phyloP scores from a whole-genome alignment of 2,329 filamentous ascomycete species.

The Allantophomopsis lycopodina region DNA sequence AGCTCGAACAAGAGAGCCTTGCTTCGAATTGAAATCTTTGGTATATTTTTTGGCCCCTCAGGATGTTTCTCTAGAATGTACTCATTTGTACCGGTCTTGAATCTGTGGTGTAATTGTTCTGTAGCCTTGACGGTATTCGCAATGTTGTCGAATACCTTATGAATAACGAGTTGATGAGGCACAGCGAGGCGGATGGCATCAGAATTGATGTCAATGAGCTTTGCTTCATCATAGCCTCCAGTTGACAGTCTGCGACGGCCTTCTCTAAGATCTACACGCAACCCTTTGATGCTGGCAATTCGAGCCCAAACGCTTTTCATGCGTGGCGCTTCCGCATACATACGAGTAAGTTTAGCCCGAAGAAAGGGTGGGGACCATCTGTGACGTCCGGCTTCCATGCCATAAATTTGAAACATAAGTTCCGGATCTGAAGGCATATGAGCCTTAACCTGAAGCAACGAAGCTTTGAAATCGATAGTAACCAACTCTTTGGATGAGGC shows the following conservation, averaged over 20 bases:
- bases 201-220: conserved; percentile 67
- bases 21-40: conserved; percentile 70
- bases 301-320: conserved; percentile 78
- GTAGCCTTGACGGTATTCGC: conserved; percentile 78
- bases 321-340: conserved; percentile 79
- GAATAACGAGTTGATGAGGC: conserved; percentile 81
- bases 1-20: conserved; percentile 80
- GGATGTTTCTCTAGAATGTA: conserved; percentile 79
- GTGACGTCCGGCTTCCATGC: conserved; percentile 70
- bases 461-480: conserved; percentile 69
- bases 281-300: conserved; percentile 68
- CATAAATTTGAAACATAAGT: conserved; percentile 80
- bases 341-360: conserved; percentile 60
- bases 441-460: conserved; percentile 76
- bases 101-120: conserved; percentile 85
- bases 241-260: conserved; percentile 52
- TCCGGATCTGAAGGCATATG: conserved; percentile 81
- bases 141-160: conserved; percentile 86
- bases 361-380: conserved; percentile 79
- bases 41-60: conserved; percentile 74
- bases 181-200: conserved; percentile 82
- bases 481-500: conserved; percentile 44
- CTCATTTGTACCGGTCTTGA: conserved; percentile 75
- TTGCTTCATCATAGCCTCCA: conserved; percentile 53
- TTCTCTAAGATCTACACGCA: conserved; percentile 70